Evolutionary conservation across 441 rosid species (phyloP).

Genomic region (Populus trichocarpa): DNA sequence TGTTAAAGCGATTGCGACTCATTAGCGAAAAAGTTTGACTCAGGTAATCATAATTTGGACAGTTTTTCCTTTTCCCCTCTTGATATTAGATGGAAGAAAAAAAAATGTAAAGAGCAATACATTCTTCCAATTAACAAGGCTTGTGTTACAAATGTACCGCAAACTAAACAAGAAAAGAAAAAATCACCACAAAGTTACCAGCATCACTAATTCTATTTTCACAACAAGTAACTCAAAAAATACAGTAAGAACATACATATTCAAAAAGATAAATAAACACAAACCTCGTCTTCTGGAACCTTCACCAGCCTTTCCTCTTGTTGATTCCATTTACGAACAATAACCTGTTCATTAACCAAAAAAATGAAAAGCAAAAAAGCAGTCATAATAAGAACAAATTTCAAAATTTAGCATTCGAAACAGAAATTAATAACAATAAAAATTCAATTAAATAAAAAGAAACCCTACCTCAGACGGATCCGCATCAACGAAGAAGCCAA

Average conservation of each 20-base stretch:
- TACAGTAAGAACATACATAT: not conserved
- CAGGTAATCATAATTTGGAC: not conserved
- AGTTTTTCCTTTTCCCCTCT: not conserved
- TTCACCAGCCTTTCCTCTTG: slow-evolving; percentile 60
- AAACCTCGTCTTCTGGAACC: slow-evolving; percentile 68
- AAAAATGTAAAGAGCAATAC: not conserved
- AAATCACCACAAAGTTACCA: not conserved
- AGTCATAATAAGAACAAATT: not conserved
- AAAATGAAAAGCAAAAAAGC: slow-evolving; percentile 3
- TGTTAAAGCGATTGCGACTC: not conserved
- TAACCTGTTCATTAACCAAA: slow-evolving; percentile 46
- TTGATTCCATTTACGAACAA: slow-evolving; percentile 72
- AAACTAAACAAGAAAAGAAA: not conserved
- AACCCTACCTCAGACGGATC: slow-evolving; percentile 53
- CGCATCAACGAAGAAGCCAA: slow-evolving; percentile 66
- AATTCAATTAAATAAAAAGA: not conserved
- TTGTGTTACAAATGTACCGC: not conserved
- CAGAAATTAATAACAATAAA: not conserved
- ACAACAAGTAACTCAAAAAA: not conserved
- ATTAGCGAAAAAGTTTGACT: not conserved
- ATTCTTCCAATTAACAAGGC: not conserved
- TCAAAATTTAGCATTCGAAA: not conserved
- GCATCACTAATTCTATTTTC: not conserved
- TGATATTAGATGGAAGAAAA: not conserved
- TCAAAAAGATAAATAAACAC: not conserved